These are phyloP conservation scores for Neoarthrinium moseri DNA, from an alignment of 2,329 filamentous ascomycete species.

Conservation along the genomic window DNA sequence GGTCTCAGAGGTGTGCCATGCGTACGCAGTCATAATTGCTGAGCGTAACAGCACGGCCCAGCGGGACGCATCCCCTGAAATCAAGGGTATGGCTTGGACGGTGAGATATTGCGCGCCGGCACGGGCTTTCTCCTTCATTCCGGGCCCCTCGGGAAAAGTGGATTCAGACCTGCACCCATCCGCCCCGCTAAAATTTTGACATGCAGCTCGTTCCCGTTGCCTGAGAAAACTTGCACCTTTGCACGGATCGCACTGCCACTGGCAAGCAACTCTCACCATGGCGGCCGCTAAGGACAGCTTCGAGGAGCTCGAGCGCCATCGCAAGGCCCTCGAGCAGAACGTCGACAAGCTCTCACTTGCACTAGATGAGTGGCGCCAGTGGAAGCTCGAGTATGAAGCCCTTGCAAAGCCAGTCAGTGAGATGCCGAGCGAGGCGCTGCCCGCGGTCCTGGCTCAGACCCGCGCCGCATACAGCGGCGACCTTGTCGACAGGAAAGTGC, in stretches of 20 bases:
- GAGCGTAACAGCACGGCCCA: too few species aligned
- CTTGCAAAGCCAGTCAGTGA: constrained; percentile 77
- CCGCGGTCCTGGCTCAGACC: constrained; percentile 56
- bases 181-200: not conserved
- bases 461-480: constrained; percentile 61
- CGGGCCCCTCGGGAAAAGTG: too few species aligned
- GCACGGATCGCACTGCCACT: not conserved
- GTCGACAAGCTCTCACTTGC: constrained; percentile 72
- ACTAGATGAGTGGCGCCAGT: constrained; percentile 84
- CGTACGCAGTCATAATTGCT: too few species aligned
- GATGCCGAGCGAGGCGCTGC: constrained; percentile 45
- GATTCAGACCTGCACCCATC: too few species aligned
- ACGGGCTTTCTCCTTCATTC: too few species aligned
- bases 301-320: constrained; percentile 71
- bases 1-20: too few species aligned
- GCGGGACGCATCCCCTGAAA: too few species aligned
- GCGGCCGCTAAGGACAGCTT: constrained; percentile 49
- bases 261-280: constrained; percentile 29
- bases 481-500: constrained; percentile 59
- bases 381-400: constrained; percentile 88
- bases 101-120: too few species aligned
- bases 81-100: too few species aligned
- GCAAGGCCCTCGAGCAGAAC: constrained; percentile 72
- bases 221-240: not conserved
- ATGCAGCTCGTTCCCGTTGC: not conserved